Conservation (phyloP, 352 stramenopile genomes). For the Pythium guiyangense region DNA sequence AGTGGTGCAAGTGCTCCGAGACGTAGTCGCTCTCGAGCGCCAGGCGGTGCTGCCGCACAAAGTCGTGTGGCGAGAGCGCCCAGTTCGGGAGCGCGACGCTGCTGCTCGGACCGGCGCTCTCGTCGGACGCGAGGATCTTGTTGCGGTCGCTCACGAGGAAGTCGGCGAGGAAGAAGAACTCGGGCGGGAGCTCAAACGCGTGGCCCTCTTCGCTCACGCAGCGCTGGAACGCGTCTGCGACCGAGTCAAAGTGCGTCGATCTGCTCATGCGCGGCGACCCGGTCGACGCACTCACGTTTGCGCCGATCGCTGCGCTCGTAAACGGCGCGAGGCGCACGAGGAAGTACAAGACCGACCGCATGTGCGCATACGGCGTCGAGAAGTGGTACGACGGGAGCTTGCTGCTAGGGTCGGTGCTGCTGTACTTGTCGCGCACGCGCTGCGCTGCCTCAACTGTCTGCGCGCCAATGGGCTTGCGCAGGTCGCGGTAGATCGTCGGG, state of each 20-base stretch:
- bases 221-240: conserved; percentile 50
- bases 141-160: conserved; percentile 64
- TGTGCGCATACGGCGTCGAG: conserved; percentile 62
- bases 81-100: conserved; percentile 94
- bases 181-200: conserved; percentile 69
- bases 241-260: conserved; percentile 51
- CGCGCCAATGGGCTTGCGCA: conserved; percentile 96
- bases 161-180: conserved; percentile 81
- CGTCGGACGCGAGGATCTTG: conserved; percentile 53
- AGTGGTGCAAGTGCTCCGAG: conserved; percentile 95
- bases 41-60: conserved; percentile 94
- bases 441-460: conserved; percentile 44
- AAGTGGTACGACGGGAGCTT: conserved; percentile 75
- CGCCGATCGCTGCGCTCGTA: conserved; percentile 38
- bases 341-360: conserved; percentile 72
- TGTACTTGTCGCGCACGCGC: conserved; percentile 40
- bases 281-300: conserved; percentile 4
- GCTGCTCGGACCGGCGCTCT: conserved; percentile 51
- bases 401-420: conserved; percentile 32
- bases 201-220: conserved; percentile 51
- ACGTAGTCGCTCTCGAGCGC: conserved; percentile 98
- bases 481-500: conserved; percentile 91
- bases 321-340: conserved; percentile 68
- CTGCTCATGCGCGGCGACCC: too few species aligned
- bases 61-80: conserved; percentile 93